Base-by-base conservation (phyloP, 352 stramenopile species). In the Phytophthora megakarya region DNA sequence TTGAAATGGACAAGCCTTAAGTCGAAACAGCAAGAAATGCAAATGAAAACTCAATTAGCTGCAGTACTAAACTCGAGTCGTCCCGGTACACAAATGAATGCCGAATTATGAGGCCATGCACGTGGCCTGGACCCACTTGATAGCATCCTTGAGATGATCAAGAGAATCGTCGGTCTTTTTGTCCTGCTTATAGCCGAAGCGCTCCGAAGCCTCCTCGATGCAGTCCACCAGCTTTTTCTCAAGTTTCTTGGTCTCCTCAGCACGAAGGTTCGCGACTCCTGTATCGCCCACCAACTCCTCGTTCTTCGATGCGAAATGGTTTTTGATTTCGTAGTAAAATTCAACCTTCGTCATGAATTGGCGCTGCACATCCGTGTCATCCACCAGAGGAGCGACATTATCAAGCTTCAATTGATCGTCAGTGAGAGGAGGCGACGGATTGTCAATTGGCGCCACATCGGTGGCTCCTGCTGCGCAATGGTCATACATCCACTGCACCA, bases 311-410 rank as follows among this genome's bases (percentile, higher is more conserved):
- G 55, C 25, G 50, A 72, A 79, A 42, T 74, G 66, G 49, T 76
- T 70, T 40, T 76, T 76, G 65, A 83, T 80, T 57, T 76, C 67
- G 50, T 75, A 79, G 68, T 79, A 84, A 45, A 84, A 81, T 43
- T 81, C 75, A 15, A 79, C 47, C 61, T 84, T 84, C 15, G 75
- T 79, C 72, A 81, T 84, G 62, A 77, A 72, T 50, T 62, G 59
- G 8, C 67, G 58, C 38, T 63, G 63, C 19, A 68, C 51, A 5
- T 61, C 35, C 19, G 53, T 55, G 44, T 68, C 61, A 28, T 61
- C 33, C 18, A 62, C 42, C 10, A 67, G 49, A 35, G 67, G 55
- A 15, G 22, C 56, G 19, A 72, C 61, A 19, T 47, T 48, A 16
- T 38, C 47, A 8, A 32, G 18, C 19, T 61, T 62, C 8, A 52